These are phyloP conservation scores for Coemansia sp. DNA, from an alignment of 192 early-diverging fungal species.

Conservation along the genomic window DNA sequence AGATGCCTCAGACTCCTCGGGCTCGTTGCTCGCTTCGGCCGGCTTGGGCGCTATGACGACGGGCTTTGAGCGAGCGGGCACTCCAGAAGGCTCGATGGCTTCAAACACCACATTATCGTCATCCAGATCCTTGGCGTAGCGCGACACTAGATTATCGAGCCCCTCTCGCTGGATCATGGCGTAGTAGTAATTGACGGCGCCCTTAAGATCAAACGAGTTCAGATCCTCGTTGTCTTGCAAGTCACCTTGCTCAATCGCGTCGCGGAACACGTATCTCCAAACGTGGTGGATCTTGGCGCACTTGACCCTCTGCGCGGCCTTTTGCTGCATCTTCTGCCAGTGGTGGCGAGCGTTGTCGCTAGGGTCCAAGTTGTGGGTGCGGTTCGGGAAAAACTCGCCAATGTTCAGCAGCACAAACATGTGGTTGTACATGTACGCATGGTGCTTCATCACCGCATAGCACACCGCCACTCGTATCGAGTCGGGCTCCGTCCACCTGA, in stretches of 20 bases:
- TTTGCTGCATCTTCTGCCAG: slow-evolving; percentile 5
- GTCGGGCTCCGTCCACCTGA: slow-evolving; percentile 16
- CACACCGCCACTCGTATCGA: slow-evolving; percentile 9
- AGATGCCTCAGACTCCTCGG: neutral
- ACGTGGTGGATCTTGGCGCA: slow-evolving; percentile 1
- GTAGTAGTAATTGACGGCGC: slow-evolving; percentile 19
- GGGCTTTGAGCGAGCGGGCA: neutral
- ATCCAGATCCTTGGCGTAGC: slow-evolving; percentile 18
- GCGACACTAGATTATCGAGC: slow-evolving; percentile 12
- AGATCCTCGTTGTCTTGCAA: slow-evolving; percentile 17
- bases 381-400: slow-evolving; percentile 17
- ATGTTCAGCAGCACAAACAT: slow-evolving; percentile 7
- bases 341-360: slow-evolving; percentile 17
- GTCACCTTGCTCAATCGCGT: slow-evolving; percentile 20
- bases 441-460: slow-evolving; percentile 15
- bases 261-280: slow-evolving; percentile 32
- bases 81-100: neutral
- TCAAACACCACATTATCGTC: neutral
- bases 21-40: neutral
- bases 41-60: neutral
- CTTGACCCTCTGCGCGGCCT: neutral
- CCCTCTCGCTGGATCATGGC: slow-evolving; percentile 1
- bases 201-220: slow-evolving; percentile 13
- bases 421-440: slow-evolving; percentile 25
- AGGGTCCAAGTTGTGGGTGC: neutral